phyloP scores from a whole-genome alignment of 257 asterid species.

The Przewalskia tangutica region DNA sequence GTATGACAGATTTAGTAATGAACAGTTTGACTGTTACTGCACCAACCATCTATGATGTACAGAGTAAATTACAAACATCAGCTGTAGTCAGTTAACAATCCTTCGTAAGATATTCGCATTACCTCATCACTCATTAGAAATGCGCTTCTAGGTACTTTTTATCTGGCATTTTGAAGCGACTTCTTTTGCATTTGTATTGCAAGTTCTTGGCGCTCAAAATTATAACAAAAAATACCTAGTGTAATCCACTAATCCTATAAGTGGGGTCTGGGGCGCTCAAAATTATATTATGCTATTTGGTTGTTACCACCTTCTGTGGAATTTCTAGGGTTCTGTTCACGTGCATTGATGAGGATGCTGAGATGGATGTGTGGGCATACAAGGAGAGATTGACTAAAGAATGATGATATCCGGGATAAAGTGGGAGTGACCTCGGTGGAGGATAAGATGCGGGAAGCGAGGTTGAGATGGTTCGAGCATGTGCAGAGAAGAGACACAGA shows the following conservation, averaged over 20 bases:
- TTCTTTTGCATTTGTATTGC: not conserved
- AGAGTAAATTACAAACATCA: not conserved
- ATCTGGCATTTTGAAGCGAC: not conserved
- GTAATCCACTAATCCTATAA: no score
- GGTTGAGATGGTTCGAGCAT: no score
- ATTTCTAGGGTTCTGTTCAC: not conserved
- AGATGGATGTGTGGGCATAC: no score
- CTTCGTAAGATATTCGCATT: not conserved
- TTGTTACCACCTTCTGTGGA: not conserved
- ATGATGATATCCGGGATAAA: no score
- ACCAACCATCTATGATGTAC: not conserved
- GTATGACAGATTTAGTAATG: not conserved
- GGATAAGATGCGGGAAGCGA: no score
- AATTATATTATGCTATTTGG: not conserved
- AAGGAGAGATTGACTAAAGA: no score
- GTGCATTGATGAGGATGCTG: no score
- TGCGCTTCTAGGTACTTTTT: not conserved
- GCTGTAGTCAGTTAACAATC: not conserved
- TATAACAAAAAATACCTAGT: not conserved
- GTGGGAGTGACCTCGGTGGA: no score
- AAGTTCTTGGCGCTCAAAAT: not conserved
- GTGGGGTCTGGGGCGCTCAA: not conserved
- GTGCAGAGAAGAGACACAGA: no score
- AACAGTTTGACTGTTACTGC: not conserved
- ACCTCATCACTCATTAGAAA: not conserved